These are phyloP conservation scores for Clitoria ternatea DNA, from an alignment of 306 rosid species.

Conservation along the genomic window DNA sequence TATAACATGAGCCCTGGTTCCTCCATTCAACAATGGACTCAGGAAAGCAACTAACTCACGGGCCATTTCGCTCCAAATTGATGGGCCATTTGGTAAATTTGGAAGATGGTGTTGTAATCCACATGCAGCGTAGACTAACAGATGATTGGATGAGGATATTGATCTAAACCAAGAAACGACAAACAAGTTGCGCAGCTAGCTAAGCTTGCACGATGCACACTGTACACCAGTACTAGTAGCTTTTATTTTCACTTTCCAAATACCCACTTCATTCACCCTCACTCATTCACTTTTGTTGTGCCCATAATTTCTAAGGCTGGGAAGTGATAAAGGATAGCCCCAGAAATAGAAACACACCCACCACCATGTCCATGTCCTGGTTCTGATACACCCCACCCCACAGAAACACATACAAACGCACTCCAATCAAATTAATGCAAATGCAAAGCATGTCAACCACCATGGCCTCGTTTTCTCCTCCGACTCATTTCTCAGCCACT, in stretches of 20 bases:
- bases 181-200: constrained; percentile 14
- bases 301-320: constrained; percentile 31
- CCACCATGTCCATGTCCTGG: constrained; percentile 26
- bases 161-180: constrained; percentile 18
- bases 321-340: constrained; percentile 25
- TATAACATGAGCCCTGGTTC: too few relatives aligned
- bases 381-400: not conserved
- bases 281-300: not conserved
- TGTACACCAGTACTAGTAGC: too few relatives aligned
- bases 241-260: too few relatives aligned
- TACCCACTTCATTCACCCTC: not conserved
- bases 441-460: constrained; percentile 41
- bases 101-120: not conserved
- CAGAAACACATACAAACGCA: not conserved
- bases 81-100: not conserved
- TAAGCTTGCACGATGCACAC: not conserved
- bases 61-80: not conserved
- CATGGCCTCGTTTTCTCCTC: constrained; percentile 76
- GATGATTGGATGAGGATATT: constrained; percentile 21
- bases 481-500: constrained; percentile 42
- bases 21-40: too few relatives aligned
- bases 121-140: not conserved
- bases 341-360: not conserved
- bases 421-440: not conserved
- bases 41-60: not conserved